Conservation (phyloP, 2,329 filamentous ascomycete genomes). For the Chaetomium sp. region DNA sequence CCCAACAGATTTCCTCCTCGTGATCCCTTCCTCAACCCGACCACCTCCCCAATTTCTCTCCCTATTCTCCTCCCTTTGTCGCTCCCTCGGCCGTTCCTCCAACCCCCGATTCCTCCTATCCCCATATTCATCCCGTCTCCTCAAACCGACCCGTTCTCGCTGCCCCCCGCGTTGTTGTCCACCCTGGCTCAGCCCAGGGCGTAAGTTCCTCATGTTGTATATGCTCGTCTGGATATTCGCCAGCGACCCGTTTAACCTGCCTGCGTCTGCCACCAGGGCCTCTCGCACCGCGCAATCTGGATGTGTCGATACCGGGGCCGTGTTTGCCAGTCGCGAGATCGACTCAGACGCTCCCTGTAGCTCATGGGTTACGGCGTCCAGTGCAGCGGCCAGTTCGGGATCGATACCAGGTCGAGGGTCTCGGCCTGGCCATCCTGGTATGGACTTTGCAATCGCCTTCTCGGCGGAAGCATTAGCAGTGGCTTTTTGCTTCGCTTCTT, state of each 20-base stretch:
- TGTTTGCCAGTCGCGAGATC: conserved; percentile 11
- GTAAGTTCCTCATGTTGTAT: conserved; percentile 23
- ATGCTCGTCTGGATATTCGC: conserved; percentile 15
- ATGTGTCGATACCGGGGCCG: conserved; percentile 9
- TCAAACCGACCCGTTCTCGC: too few relatives aligned
- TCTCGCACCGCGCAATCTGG: conserved; percentile 18
- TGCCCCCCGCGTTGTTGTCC: neutral
- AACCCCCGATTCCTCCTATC: neutral
- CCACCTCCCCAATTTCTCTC: neutral
- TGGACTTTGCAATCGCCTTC: neutral
- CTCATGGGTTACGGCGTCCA: conserved; percentile 18
- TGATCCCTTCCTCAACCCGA: neutral
- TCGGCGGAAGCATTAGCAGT: neutral
- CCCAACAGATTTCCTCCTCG: neutral
- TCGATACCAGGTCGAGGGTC: conserved; percentile 2
- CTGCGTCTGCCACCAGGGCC: conserved; percentile 16
- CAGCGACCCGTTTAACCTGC: conserved; percentile 14
- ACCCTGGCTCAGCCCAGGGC: conserved; percentile 7
- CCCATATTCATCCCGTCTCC: neutral
- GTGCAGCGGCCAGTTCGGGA: conserved; percentile 17
- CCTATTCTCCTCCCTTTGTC: neutral
- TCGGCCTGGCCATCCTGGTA: neutral
- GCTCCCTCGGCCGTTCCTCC: neutral
- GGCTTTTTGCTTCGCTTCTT: conserved; percentile 8
- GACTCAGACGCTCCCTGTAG: conserved; percentile 15